Evolutionary conservation across 768 basidiomycete genomes (phyloP).

Genomic region (Tremella mesenterica): DNA sequence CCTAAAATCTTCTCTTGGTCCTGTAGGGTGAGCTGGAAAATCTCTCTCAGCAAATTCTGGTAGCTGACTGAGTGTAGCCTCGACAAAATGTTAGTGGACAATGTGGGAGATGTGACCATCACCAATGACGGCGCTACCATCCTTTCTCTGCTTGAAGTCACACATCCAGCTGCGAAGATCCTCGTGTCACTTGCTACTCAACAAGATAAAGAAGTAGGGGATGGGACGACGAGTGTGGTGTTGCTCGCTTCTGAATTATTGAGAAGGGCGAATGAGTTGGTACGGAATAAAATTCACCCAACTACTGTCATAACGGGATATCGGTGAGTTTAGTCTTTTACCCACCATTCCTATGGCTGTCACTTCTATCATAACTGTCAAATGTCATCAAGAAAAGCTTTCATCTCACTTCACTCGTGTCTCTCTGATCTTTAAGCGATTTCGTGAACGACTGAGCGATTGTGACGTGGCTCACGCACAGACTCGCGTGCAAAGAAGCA

Average conservation of each 20-base stretch:
- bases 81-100: conserved; percentile 75
- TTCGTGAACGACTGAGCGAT: neutral
- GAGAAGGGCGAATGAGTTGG: conserved; percentile 91
- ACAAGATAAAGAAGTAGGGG: conserved; percentile 98
- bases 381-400: too few relatives aligned
- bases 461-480: conserved; percentile 11
- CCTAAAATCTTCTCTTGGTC: conserved; percentile 90
- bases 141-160: conserved; percentile 80
- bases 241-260: conserved; percentile 96
- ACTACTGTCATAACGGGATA: conserved; percentile 99
- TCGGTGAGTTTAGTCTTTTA: conserved; percentile 47
- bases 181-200: conserved; percentile 98
- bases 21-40: conserved; percentile 70
- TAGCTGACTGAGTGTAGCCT: conserved; percentile 18
- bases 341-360: too few relatives aligned
- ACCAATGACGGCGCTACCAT: conserved; percentile 99
- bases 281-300: conserved; percentile 96
- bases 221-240: conserved; percentile 97
- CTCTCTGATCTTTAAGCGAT: neutral
- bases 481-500: conserved; percentile 87
- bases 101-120: conserved; percentile 98
- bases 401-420: too few relatives aligned
- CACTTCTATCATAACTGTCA: too few relatives aligned
- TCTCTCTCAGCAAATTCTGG: neutral
- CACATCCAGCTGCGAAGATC: conserved; percentile 85